These are phyloP conservation scores for Alternaria sp. DNA, from an alignment of 2,329 filamentous ascomycete genomes.

Conservation along the genomic window DNA sequence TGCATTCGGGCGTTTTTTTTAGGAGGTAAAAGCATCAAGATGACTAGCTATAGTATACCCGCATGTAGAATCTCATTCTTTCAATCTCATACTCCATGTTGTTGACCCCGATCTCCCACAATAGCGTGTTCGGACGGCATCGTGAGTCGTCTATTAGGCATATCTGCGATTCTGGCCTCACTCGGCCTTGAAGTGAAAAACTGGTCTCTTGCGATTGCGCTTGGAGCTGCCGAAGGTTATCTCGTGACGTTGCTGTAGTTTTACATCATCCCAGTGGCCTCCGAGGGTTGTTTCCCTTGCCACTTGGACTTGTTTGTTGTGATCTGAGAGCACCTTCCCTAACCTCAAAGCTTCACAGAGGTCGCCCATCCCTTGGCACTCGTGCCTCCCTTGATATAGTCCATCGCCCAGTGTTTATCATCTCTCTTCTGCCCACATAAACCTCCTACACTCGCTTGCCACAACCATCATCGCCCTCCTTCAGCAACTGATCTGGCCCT, in stretches of 20 bases:
- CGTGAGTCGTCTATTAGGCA: background rate
- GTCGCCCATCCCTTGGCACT: slow-evolving; percentile 29
- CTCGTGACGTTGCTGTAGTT: slow-evolving; percentile 11
- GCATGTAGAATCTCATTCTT: slow-evolving; percentile 8
- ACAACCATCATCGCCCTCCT: slow-evolving; percentile 23
- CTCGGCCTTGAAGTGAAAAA: slow-evolving; percentile 19
- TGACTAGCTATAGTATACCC: slow-evolving; percentile 12
- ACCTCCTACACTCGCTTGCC: slow-evolving; percentile 40
- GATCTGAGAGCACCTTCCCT: slow-evolving; percentile 24
- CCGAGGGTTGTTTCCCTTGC: slow-evolving; percentile 3
- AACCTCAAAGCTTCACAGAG: slow-evolving; percentile 6
- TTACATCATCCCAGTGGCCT: background rate
- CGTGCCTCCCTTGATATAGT: slow-evolving; percentile 22
- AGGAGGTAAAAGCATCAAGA: background rate
- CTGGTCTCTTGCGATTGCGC: slow-evolving; percentile 22
- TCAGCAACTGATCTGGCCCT: slow-evolving; percentile 8
- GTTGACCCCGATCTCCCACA: background rate
- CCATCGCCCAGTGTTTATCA: slow-evolving; percentile 11
- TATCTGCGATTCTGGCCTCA: background rate
- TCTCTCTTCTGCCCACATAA: slow-evolving; percentile 21
- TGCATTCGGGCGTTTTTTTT: slow-evolving; percentile 2
- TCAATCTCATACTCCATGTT: background rate
- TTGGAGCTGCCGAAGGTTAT: background rate
- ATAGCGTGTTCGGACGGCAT: background rate
- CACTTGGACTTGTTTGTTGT: slow-evolving; percentile 28